phyloP scores from a whole-genome alignment of 75 land plant species.

The Cryptomeria japonica region DNA sequence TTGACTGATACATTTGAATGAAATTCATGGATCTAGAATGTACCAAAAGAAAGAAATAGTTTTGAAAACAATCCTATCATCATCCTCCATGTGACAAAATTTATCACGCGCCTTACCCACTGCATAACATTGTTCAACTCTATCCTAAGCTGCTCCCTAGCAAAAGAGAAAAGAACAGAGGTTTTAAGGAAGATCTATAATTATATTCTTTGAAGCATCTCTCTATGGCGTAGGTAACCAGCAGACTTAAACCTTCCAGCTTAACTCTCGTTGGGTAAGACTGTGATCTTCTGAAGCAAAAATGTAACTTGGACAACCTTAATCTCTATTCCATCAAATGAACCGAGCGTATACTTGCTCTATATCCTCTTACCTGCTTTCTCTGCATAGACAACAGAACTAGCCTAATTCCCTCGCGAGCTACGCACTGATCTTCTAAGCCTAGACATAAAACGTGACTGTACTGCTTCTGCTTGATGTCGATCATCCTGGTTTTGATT shows the following conservation, averaged over 20 bases:
- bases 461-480: neutral
- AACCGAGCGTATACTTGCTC: neutral
- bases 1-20: neutral
- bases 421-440: conserved; percentile 11
- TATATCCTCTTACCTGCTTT: neutral
- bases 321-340: neutral
- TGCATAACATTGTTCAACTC: neutral
- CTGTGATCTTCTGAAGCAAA: neutral
- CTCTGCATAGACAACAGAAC: neutral
- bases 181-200: neutral
- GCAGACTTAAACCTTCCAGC: neutral
- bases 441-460: neutral
- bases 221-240: neutral
- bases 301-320: neutral
- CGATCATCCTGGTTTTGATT: neutral
- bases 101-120: neutral
- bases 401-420: neutral
- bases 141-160: neutral
- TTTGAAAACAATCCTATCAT: neutral
- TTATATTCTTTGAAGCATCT: neutral
- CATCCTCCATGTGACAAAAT: neutral
- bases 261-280: neutral
- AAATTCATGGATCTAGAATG: neutral
- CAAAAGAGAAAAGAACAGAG: neutral
- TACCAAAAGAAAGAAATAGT: neutral